These are phyloP conservation scores for Xylariales sp. DNA, from an alignment of 2,329 filamentous ascomycete genomes.

Conservation along the genomic window DNA sequence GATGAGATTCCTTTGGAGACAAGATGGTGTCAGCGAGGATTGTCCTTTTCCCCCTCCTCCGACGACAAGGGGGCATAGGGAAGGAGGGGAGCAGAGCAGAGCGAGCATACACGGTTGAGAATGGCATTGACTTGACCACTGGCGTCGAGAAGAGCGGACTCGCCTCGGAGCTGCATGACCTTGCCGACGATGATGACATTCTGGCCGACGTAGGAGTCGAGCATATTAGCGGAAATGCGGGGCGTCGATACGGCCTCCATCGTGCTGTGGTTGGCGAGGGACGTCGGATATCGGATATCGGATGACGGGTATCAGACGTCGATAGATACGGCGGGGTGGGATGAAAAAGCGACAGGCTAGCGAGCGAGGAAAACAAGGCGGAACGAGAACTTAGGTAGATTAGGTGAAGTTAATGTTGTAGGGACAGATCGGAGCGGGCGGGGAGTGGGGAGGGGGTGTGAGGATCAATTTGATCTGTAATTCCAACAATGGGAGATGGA, in stretches of 20 bases:
- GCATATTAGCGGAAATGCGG: conserved; percentile 83
- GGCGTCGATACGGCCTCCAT: conserved; percentile 82
- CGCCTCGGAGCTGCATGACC: conserved; percentile 83
- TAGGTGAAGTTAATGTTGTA: conserved; percentile 1
- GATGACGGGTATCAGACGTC: conserved; percentile 12
- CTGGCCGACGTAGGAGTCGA: conserved; percentile 78
- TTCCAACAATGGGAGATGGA: background rate
- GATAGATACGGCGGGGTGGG: background rate
- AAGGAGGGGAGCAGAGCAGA: too few species aligned
- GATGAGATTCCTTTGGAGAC: conserved; percentile 71
- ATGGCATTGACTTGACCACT: conserved; percentile 80
- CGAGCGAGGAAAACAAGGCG: background rate
- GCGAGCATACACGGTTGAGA: conserved; percentile 71
- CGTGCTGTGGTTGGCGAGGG: conserved; percentile 36
- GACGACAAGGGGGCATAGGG: background rate
- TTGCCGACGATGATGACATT: conserved; percentile 89
- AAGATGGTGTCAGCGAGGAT: conserved; percentile 22
- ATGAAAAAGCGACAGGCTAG: background rate
- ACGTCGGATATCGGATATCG: conserved; percentile 1
- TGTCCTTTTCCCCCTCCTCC: background rate
- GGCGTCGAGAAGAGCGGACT: conserved; percentile 82
- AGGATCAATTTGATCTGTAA: background rate
- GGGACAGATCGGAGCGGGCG: too few species aligned
- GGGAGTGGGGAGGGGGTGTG: too few species aligned
- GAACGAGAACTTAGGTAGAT: background rate